Evolutionary conservation across 2,329 filamentous ascomycete species (phyloP).

Genomic region (Fusarium falciforme): DNA sequence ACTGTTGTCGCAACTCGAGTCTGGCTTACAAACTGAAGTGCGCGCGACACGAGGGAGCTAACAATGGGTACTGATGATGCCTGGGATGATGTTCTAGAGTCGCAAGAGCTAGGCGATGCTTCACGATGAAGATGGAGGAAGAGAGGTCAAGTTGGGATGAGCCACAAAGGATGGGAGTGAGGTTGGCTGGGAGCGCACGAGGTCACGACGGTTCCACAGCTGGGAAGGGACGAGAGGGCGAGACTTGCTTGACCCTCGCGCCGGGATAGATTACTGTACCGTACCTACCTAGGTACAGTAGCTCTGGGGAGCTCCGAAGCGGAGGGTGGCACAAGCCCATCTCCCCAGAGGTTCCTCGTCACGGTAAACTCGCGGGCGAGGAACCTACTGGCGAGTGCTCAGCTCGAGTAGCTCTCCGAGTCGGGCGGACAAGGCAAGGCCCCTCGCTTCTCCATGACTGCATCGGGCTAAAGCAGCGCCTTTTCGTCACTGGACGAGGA

Average conservation of each 20-base stretch:
- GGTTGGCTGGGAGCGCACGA: constrained; percentile 42
- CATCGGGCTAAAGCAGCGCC: constrained; percentile 40
- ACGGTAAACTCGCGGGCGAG: constrained; percentile 37
- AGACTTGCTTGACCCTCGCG: constrained; percentile 16
- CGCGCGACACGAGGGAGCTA: constrained; percentile 15
- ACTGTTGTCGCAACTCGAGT: constrained; percentile 30
- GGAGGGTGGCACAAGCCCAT: constrained; percentile 38
- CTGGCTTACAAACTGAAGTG: constrained; percentile 28
- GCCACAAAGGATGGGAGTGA: constrained; percentile 37
- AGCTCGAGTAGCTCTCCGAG: constrained; percentile 25
- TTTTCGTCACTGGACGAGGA: constrained; percentile 33
- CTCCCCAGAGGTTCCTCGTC: constrained; percentile 37
- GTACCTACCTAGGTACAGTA: neutral
- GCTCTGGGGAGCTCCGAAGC: constrained; percentile 37
- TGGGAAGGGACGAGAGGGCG: constrained; percentile 4
- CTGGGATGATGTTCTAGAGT: constrained; percentile 18
- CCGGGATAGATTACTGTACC: neutral
- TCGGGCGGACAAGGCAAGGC: neutral
- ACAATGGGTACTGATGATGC: constrained; percentile 8
- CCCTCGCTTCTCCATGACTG: constrained; percentile 19
- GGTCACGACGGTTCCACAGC: constrained; percentile 48
- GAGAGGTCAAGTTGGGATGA: constrained; percentile 36
- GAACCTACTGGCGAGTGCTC: constrained; percentile 34
- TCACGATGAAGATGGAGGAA: constrained; percentile 31
- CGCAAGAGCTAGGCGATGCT: constrained; percentile 12